Base-by-base conservation (phyloP, 2,329 filamentous ascomycete genomes). In the Aspergillus sergii region DNA sequence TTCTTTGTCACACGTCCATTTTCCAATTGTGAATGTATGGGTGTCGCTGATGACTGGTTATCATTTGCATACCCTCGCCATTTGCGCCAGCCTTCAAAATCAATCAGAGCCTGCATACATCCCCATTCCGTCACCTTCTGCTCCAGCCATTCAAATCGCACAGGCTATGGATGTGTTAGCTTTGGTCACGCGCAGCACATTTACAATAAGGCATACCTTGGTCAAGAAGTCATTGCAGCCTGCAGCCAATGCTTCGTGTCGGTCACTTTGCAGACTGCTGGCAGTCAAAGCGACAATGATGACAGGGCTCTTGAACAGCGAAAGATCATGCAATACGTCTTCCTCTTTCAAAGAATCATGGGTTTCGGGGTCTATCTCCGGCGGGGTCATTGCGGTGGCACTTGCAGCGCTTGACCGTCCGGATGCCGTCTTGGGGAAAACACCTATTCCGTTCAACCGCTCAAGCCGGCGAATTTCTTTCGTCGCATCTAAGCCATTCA, bases 61-160 rank as follows among this genome's bases (percentile, higher is more conserved):
- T 72, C 69, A 53, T 78, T 77, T 45, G 79, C 80, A 73, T 92
- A 94, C 72, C 95, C 92, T 77, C 97, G 97, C 95, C 95, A 99
- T 78, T 93, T 93, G 60, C 94, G 88, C 95, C 95, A 99, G 65
- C 95, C 95, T 76, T 98, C 94, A 76, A 95, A 98, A 81, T 99
- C 95, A 73, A 99, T 98, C 28, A 99, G 85, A 11, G 95, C 95
- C 82, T 98, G 95, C 95, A 99, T 99, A 82, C 95, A 98, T 61
- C 95, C 95, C 95, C 95, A 99, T 83, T 99, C 95, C 81, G 96
- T 97, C 70, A 98, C 94, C 78, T 99, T 99, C 62, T 94, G 89
- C 77, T 97, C 93, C 30, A 99, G 87, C 94, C 94, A 99, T 64
- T 96, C 91, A 75, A 97, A 97, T 76, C 96, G 96, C 69, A 99